Base-by-base conservation (phyloP, 805 yeast genomes). In the Brettanomyces nanus region DNA sequence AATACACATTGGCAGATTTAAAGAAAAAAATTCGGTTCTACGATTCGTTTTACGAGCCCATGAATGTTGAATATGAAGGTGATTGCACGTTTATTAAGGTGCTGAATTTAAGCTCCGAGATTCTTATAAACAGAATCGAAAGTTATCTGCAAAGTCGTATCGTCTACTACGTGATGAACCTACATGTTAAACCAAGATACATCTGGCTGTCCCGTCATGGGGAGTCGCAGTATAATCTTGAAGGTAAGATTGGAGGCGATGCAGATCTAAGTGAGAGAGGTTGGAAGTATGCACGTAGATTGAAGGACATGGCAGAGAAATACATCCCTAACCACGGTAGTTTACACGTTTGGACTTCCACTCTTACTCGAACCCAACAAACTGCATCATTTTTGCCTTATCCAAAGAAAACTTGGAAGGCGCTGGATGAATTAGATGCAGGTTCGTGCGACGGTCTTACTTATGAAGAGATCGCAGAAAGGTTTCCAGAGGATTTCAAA, bases 381-480 rank as follows among this genome's bases (percentile, higher is more conserved):
- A 90, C 97, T 1, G 90, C 96, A 1, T 75, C 82, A 42, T 71
- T 69, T 56, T 68, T 90, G 49, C 86, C 92, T 1, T 85, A 83
- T 59, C 77, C 80, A 42, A 80, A 87, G 56, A 68, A 87, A 47
- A 82, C 80, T 45, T 90, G 98, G 99, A 92, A 92, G 60, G 97
- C 97, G 1, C 66, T 90, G 48, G 97, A 90, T 58, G 98, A 90
- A 63, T 72, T 90, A 44, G 97, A 90, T 58, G 97, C 97, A 0
- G 98, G 98, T 9, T 89, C 85, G 19, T 90, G 97, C 59, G 98
- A 90, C 60, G 97, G 97, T 5, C 73, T 90, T 74, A 90, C 98
- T 0, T 90, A 90, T 56, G 95, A 89, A 48, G 95, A 90, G 44
- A 86, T 90, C 52, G 94, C 85, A 50, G 63, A 71, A 23, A 61